Evolutionary conservation across 1,284 basidiomycete genomes (phyloP), one percentile per base, ranked within the genome.

Genomic region (Amylostereum areolatum): DNA sequence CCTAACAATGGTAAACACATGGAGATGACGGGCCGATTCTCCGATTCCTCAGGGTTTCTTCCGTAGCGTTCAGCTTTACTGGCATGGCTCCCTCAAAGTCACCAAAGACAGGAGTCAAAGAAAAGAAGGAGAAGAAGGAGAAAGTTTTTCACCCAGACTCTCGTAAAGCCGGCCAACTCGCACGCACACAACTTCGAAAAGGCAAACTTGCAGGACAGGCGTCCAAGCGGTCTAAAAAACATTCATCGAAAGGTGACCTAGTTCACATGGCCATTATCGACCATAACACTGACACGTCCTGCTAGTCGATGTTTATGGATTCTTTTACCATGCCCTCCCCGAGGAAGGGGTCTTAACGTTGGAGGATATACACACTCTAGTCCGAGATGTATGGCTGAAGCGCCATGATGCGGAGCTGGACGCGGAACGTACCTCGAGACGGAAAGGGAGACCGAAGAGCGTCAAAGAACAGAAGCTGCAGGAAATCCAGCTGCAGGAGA

Each of bases 141-240:
- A 90, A 90, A 59, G 59, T 89, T 8, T 85, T 85, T 55, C 89
- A 92, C 61, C 89, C 89, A 3, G 73, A 83, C 47, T 92, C 89
- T 30, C 74, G 89, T 52, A 89, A 90, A 73, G 92, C 92, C 2
- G 81, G 77, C 18, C 92, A 93, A 62, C 73, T 93, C 8, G 75
- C 80, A 18, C 79, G 91, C 34, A 77, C 81, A 47, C 78, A 85
- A 46, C 67, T 91, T 27, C 76, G 91, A 50, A 85, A 85, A 57
- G 73, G 75, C 27, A 93, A 86, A 65, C 72, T 93, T 24, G 74
- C 72, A 12, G 77, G 78, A 54, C 71, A 77, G 43, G 68, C 73
- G 27, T 67, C 72, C 47, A 78, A 83, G 64, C 73, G 86, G 51
- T 58, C 59, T 9, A 74, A 81, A 60, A 85, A 79, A 58, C 69